Conservation (phyloP, 1,284 basidiomycete genomes). For the Ceratobasidium sp. region DNA sequence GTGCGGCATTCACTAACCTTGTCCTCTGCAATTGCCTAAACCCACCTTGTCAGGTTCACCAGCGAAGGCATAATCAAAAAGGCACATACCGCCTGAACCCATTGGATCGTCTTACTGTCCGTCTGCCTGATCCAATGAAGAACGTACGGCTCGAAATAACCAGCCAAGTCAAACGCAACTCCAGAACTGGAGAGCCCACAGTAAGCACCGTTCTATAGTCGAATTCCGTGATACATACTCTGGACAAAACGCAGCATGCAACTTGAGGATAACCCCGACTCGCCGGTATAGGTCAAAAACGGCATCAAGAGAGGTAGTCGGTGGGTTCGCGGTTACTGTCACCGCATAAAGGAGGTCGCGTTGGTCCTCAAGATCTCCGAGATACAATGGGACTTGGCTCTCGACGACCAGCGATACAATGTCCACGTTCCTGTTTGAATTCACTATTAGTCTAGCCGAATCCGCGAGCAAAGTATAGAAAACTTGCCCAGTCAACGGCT, state of each 20-base stretch:
- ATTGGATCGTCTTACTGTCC: slow-evolving; percentile 89
- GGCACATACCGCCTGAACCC: slow-evolving; percentile 86
- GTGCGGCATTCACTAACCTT: slow-evolving; percentile 65
- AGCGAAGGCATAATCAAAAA: neutral
- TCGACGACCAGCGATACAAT: slow-evolving; percentile 81
- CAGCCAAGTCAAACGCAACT: slow-evolving; percentile 72
- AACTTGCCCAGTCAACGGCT: slow-evolving; percentile 80
- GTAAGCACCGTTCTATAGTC: slow-evolving; percentile 30
- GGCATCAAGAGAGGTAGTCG: slow-evolving; percentile 86
- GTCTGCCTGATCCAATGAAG: slow-evolving; percentile 91
- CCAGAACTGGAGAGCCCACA: slow-evolving; percentile 59
- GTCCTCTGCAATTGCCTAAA: slow-evolving; percentile 84
- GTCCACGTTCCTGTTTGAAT: slow-evolving; percentile 70
- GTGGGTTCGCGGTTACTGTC: slow-evolving; percentile 80
- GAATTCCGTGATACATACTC: slow-evolving; percentile 61
- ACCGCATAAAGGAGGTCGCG: slow-evolving; percentile 78
- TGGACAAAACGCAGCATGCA: slow-evolving; percentile 84
- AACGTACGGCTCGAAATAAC: slow-evolving; percentile 90
- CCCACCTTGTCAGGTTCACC: neutral
- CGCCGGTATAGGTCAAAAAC: slow-evolving; percentile 87
- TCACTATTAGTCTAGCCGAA: neutral
- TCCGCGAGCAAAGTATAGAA: neutral
- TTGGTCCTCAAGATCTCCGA: slow-evolving; percentile 79
- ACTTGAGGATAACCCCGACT: slow-evolving; percentile 74
- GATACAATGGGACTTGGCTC: slow-evolving; percentile 76